A percentile compares a stretch with the other conserved stretches of the same genome.
These are phyloP conservation scores for Pseudogymnoascus sp. DNA, from an alignment of 2,329 filamentous ascomycete genomes.

Conservation along the genomic window DNA sequence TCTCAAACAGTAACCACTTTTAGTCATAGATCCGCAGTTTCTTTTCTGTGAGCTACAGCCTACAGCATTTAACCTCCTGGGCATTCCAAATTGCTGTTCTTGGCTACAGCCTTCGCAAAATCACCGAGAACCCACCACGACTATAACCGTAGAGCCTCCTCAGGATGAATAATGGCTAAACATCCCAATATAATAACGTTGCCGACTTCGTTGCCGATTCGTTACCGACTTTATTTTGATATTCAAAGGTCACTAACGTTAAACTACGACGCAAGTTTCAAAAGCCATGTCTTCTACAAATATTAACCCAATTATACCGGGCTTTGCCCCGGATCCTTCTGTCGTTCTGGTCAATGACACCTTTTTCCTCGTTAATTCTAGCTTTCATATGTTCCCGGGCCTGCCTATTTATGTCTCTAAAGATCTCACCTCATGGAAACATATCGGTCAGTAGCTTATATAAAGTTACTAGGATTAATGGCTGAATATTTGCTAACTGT, in stretches of 20 bases:
- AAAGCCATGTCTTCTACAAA: background rate
- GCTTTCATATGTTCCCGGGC: slow-evolving; percentile 52
- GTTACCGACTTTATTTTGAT: background rate
- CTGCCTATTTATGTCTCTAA: slow-evolving; percentile 33
- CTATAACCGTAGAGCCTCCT: background rate
- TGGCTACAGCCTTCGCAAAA: background rate
- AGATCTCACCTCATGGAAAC: slow-evolving; percentile 20
- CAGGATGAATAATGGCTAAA: background rate
- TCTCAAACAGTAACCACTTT: too few relatives aligned
- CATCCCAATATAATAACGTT: background rate
- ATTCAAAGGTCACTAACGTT: background rate
- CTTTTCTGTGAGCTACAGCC: background rate
- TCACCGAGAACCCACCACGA: background rate
- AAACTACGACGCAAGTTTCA: background rate
- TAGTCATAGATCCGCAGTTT: too few relatives aligned
- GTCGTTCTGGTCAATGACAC: slow-evolving; percentile 25
- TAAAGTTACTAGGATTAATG: background rate
- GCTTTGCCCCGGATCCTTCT: slow-evolving; percentile 29
- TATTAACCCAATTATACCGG: slow-evolving; percentile 27
- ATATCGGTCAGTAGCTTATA: background rate
- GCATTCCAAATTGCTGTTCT: background rate
- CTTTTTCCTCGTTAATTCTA: slow-evolving; percentile 41
- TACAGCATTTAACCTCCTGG: background rate
- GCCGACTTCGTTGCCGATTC: background rate
- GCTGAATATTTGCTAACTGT: background rate